Conservation (phyloP, 306 rosid species). For the Trichosanthes cucumerina region DNA sequence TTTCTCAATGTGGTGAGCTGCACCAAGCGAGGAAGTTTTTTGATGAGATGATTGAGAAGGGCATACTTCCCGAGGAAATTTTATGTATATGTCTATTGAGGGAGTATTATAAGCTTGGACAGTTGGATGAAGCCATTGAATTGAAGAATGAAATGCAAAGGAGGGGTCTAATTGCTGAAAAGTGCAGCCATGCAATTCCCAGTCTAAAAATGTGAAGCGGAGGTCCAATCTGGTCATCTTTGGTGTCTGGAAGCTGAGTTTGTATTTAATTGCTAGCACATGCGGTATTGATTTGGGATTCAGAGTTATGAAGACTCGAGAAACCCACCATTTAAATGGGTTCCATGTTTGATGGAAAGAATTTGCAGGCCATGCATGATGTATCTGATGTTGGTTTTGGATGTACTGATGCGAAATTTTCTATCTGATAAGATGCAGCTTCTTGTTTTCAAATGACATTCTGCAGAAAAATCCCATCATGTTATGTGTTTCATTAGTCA, state of each 20-base stretch:
- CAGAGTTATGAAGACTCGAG: neutral
- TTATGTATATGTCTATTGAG: constrained; percentile 52
- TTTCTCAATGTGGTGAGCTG: constrained; percentile 49
- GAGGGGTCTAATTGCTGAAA: constrained; percentile 41
- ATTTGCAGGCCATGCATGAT: neutral
- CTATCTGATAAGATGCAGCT: neutral
- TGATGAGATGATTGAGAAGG: constrained; percentile 72
- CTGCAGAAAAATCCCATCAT: neutral
- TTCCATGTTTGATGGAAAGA: neutral
- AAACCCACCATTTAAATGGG: neutral
- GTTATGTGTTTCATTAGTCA: neutral
- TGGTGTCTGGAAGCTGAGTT: constrained; percentile 1
- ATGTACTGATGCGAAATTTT: neutral
- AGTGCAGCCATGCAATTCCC: constrained; percentile 23
- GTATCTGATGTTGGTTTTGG: neutral
- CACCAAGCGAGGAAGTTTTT: constrained; percentile 53
- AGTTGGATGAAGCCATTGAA: constrained; percentile 50
- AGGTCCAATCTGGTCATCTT: neutral
- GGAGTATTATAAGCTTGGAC: constrained; percentile 54
- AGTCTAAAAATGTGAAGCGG: constrained; percentile 32
- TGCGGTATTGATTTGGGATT: neutral
- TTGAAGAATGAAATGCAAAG: constrained; percentile 51
- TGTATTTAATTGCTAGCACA: neutral
- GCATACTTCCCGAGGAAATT: constrained; percentile 62
- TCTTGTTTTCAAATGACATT: neutral